phyloP scores from a whole-genome alignment of 208 protist genomes.

The Leishmania lainsoni region DNA sequence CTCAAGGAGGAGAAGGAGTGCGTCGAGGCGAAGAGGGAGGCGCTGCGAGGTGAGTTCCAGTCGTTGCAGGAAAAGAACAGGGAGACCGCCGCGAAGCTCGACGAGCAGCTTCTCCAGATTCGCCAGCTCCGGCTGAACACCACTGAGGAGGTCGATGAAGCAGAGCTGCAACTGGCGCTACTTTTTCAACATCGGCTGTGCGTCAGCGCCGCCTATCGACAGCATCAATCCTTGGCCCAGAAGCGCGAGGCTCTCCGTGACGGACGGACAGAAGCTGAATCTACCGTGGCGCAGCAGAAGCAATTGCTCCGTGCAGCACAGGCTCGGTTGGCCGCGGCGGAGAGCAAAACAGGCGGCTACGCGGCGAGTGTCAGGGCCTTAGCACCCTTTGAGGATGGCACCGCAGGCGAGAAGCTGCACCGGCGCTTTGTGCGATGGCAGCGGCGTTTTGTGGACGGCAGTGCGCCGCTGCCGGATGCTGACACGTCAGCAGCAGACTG shows the following conservation, averaged over 20 bases:
- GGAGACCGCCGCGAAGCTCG: constrained; percentile 39
- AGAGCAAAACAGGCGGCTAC: constrained; percentile 45
- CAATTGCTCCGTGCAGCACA: constrained; percentile 34
- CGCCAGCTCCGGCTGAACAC: constrained; percentile 47
- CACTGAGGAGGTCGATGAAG: constrained; percentile 55
- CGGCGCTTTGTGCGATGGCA: constrained; percentile 75
- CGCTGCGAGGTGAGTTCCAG: constrained; percentile 67
- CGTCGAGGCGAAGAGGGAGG: constrained; percentile 62
- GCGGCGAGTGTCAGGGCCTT: constrained; percentile 28
- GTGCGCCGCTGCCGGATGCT: constrained; percentile 31
- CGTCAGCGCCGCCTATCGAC: constrained; percentile 27
- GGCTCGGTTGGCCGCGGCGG: constrained; percentile 30
- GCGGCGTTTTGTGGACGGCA: constrained; percentile 62
- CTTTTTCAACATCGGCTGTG: constrained; percentile 66
- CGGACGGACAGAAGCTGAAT: constrained; percentile 32
- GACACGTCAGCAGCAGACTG: constrained; percentile 41
- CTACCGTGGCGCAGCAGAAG: constrained; percentile 38
- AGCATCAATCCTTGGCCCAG: constrained; percentile 25
- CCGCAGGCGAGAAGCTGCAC: constrained; percentile 67
- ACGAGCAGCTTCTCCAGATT: constrained; percentile 50
- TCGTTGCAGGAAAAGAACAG: constrained; percentile 61
- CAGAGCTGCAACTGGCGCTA: constrained; percentile 76
- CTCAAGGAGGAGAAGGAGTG: constrained; percentile 74
- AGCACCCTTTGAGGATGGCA: constrained; percentile 65
- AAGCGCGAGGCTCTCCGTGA: constrained; percentile 32